Base-by-base conservation (phyloP, 108 stramenopile genomes). In the Nitzschia palea region DNA sequence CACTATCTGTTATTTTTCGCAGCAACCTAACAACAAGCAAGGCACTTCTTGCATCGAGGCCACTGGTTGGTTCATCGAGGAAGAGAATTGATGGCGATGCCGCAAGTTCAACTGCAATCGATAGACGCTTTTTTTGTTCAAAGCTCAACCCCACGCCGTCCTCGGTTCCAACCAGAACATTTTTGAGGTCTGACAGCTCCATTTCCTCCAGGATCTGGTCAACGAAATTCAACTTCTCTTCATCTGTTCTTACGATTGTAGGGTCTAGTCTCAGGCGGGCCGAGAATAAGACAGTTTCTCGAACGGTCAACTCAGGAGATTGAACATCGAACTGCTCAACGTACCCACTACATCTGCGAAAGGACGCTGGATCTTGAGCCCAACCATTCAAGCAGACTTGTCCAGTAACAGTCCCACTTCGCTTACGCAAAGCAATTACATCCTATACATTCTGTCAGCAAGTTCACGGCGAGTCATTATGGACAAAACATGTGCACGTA, bases 261-360 rank as follows among this genome's bases (percentile, higher is more conserved):
- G 59, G 71, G 44, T 78, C 83, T 10, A 95, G 86, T 4, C 95
- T 77, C 33, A 96, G 78, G 8, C 78, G 45, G 20, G 94, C 96
- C 0, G 85, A 87, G 70, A 95, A 97, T 6, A 76, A 51, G 5
- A 97, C 73, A 23, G 87, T 83, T 70, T 97, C 94, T 30, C 56
- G 52, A 18, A 95, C 90, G 4, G 93, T 97, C 51, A 86, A 62
- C 26, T 81, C 78, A 10, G 93, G 85, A 48, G 79, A 55, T 71
- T 95, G 92, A 9, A 89, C 76, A 66, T 96, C 96, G 58, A 87
- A 79, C 71, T 97, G 96, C 70, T 95, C 93, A 9, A 93, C 91
- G 62, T 97, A 97, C 12, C 93, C 97, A 9, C 80, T 79, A 44
- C 81, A 77, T 50, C 84, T 43, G n/a, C 85, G 74, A 40, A 89